These are phyloP conservation scores for Neurospora pannonica DNA, from an alignment of 495 filamentous ascomycete species.

Conservation along the genomic window DNA sequence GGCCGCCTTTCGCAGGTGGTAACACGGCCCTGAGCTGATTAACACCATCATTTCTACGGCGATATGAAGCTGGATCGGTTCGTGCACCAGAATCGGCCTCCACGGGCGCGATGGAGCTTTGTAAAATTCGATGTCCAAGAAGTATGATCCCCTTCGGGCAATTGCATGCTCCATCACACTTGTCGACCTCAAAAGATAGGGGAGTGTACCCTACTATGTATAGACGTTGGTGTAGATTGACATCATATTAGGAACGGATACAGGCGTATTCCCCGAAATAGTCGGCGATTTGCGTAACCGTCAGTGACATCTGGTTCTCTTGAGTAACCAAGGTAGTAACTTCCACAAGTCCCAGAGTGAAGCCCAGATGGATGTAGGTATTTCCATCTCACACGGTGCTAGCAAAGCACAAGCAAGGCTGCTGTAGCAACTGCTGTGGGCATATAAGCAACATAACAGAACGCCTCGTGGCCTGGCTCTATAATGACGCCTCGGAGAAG, in stretches of 20 bases:
- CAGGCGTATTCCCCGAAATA: constrained; percentile 2
- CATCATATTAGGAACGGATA: not conserved
- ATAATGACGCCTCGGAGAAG: not conserved
- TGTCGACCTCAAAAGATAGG: not conserved
- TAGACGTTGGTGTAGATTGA: not conserved
- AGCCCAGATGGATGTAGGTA: not conserved
- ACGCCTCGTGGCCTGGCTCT: not conserved
- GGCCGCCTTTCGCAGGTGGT: not conserved
- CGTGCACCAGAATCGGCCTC: not conserved
- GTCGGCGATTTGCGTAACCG: constrained; percentile 28
- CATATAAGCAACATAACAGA: not conserved
- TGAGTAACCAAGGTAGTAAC: not conserved
- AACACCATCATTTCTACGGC: not conserved
- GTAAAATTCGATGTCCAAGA: not conserved
- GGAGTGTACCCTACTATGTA: not conserved
- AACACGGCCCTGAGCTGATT: not conserved
- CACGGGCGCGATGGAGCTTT: not conserved
- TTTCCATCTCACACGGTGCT: not conserved
- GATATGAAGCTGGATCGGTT: not conserved
- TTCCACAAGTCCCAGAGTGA: not conserved
- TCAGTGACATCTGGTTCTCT: not conserved
- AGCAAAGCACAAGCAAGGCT: not conserved
- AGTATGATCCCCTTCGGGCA: not conserved
- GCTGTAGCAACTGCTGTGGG: not conserved
- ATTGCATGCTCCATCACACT: not conserved